Percentiles rank a stretch among this genome's conserved stretches.
phyloP scores from a whole-genome alignment of 306 rosid genomes.

The Oemleria cerasiformis region DNA sequence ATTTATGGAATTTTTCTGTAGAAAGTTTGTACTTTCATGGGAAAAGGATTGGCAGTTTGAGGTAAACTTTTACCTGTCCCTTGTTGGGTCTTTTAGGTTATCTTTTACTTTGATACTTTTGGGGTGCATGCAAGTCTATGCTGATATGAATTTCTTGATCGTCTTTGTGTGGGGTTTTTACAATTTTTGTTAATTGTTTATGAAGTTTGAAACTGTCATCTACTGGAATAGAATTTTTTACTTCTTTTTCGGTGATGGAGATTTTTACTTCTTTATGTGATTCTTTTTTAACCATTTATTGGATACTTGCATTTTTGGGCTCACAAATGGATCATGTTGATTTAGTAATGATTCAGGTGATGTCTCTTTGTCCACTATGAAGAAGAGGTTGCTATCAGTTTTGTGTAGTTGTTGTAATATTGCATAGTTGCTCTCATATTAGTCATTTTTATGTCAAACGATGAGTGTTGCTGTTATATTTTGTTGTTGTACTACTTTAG shows the following conservation, averaged over 20 bases:
- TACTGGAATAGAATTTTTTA: no score
- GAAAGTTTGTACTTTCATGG: slow-evolving; percentile 16
- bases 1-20: slow-evolving; percentile 11
- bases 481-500: no score
- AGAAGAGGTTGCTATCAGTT: no score
- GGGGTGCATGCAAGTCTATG: slow-evolving; percentile 16
- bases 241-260: no score
- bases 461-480: no score
- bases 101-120: background rate
- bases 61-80: slow-evolving; percentile 17
- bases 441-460: no score
- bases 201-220: background rate
- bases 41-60: slow-evolving; percentile 28
- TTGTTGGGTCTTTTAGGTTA: slow-evolving; percentile 7
- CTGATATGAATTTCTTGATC: background rate
- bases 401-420: no score
- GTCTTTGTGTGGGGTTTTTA: background rate
- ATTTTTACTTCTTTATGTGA: background rate
- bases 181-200: background rate
- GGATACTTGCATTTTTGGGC: no score
- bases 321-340: background rate
- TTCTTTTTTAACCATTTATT: no score
- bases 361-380: no score
- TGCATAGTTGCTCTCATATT: no score
- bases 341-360: background rate